A percentile compares a stretch with the other conserved stretches of the same genome.
Evolutionary conservation across 768 basidiomycete genomes (phyloP).

Genomic region (Hericium erinaceus): DNA sequence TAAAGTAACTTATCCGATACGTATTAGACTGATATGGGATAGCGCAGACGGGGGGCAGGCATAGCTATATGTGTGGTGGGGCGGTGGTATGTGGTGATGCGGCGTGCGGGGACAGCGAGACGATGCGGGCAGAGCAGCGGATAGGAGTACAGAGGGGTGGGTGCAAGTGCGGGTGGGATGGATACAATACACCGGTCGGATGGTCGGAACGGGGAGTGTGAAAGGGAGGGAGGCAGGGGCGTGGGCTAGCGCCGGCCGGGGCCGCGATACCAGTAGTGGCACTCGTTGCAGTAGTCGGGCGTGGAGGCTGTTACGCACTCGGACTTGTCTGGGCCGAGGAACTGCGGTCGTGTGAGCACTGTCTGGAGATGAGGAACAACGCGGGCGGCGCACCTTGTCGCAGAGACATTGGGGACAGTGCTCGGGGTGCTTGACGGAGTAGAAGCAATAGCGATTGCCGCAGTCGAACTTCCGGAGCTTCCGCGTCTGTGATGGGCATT

Average conservation of each 20-base stretch:
- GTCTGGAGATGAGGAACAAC: constrained; percentile 3
- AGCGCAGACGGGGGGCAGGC: too few species aligned
- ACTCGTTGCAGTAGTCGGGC: constrained; percentile 29
- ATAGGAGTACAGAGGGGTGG: too few species aligned
- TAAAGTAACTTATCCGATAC: too few species aligned
- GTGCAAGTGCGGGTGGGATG: too few species aligned
- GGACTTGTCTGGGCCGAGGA: constrained; percentile 58
- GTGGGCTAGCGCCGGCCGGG: constrained; percentile 1
- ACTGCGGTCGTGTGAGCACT: constrained; percentile 31
- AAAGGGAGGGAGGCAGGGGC: background rate
- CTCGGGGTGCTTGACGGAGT: constrained; percentile 31
- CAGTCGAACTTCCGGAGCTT: constrained; percentile 50
- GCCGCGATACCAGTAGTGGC: constrained; percentile 22
- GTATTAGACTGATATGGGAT: too few species aligned
- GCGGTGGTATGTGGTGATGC: too few species aligned
- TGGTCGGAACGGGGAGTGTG: background rate
- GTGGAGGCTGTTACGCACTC: constrained; percentile 49
- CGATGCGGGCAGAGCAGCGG: too few species aligned
- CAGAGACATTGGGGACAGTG: constrained; percentile 34
- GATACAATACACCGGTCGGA: too few species aligned
- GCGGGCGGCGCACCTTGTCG: constrained; percentile 27
- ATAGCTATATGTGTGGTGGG: too few species aligned
- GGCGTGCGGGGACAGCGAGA: too few species aligned
- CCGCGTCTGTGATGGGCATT: constrained; percentile 32
- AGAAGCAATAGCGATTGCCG: constrained; percentile 31